These are phyloP conservation scores for Amanita muscaria DNA, from an alignment of 768 basidiomycete species.

Conservation along the genomic window DNA sequence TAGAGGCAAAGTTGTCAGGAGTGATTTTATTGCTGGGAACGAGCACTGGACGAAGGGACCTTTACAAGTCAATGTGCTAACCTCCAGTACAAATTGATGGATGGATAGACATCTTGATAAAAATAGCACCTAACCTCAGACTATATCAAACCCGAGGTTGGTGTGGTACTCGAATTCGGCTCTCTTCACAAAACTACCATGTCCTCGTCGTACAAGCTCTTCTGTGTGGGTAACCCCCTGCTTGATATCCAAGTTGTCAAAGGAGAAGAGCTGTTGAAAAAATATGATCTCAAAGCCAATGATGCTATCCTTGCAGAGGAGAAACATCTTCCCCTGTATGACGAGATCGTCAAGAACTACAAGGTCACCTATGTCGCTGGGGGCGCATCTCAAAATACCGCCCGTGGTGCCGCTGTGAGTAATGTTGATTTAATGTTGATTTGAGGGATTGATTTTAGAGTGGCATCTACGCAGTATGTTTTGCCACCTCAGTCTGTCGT, in stretches of 20 bases:
- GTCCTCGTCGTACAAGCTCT: slow-evolving; percentile 53
- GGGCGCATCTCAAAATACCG: slow-evolving; percentile 94
- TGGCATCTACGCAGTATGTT: slow-evolving; percentile 63
- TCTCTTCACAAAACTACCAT: slow-evolving; percentile 19
- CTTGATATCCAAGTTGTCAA: slow-evolving; percentile 91
- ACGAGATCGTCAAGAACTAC: slow-evolving; percentile 71
- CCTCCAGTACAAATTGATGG: too few species aligned
- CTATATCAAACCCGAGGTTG: not conserved
- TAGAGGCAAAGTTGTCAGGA: slow-evolving; percentile 49
- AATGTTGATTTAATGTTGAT: not conserved
- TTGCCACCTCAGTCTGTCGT: slow-evolving; percentile 84
- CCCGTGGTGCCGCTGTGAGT: slow-evolving; percentile 90
- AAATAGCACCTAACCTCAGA: too few species aligned
- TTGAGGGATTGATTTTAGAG: slow-evolving; percentile 6
- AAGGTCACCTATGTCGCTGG: slow-evolving; percentile 89
- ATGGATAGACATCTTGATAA: too few species aligned
- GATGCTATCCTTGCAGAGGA: slow-evolving; percentile 93
- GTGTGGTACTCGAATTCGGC: not conserved
- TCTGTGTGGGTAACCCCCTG: slow-evolving; percentile 93
- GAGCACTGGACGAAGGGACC: slow-evolving; percentile 42
- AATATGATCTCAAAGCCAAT: slow-evolving; percentile 88
- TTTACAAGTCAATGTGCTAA: slow-evolving; percentile 28
- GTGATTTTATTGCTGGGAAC: slow-evolving; percentile 55
- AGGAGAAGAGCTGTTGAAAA: slow-evolving; percentile 76
- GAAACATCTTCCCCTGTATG: slow-evolving; percentile 89